These are phyloP conservation scores for Rhizophlyctis rosea DNA, from an alignment of 192 early-diverging fungal species.

Conservation along the genomic window DNA sequence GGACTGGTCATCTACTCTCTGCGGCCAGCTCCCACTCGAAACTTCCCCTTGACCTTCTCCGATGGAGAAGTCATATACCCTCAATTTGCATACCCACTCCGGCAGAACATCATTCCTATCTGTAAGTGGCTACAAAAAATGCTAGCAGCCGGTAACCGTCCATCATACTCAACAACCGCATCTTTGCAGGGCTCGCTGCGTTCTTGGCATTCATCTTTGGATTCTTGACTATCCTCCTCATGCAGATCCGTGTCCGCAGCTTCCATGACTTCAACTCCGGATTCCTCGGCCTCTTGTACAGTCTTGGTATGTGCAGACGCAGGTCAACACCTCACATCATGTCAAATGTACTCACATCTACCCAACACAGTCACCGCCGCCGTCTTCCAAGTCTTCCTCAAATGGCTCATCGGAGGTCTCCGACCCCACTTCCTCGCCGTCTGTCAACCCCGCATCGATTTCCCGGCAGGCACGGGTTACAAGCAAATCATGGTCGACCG, in stretches of 20 bases:
- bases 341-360: neutral
- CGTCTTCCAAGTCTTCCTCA: conserved; percentile 24
- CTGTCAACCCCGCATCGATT: conserved; percentile 23
- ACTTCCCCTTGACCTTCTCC: conserved; percentile 17
- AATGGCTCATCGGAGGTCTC: conserved; percentile 30
- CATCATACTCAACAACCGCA: no score
- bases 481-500: conserved; percentile 17
- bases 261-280: conserved; percentile 12
- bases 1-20: conserved; percentile 19
- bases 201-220: conserved; percentile 16
- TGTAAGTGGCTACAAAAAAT: conserved; percentile 5
- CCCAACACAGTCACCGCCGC: conserved; percentile 12
- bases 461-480: conserved; percentile 15
- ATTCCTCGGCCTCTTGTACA: conserved; percentile 10
- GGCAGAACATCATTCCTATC: conserved; percentile 22
- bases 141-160: neutral
- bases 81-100: conserved; percentile 17
- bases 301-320: conserved; percentile 3
- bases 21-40: conserved; percentile 19
- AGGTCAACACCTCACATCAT: neutral
- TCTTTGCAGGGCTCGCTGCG: conserved; percentile 3
- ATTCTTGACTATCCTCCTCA: neutral
- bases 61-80: conserved; percentile 25
- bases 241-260: conserved; percentile 13
- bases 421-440: conserved; percentile 27